Evolutionary conservation across 176 grass and related monocot genomes (phyloP).

Genomic region (Oropetium thomaeum): DNA sequence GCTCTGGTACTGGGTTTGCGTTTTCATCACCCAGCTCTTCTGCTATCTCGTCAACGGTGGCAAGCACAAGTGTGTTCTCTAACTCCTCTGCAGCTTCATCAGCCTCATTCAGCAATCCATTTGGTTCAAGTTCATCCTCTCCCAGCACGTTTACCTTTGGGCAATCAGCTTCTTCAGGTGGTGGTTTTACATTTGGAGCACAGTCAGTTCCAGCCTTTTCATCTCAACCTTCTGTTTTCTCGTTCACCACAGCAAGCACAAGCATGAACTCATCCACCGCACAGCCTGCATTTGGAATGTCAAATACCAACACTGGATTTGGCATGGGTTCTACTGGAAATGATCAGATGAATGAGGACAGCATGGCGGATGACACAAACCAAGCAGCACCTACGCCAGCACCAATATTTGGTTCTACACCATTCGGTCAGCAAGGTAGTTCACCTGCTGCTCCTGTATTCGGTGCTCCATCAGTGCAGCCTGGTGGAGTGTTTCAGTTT

Average conservation of each 20-base stretch:
- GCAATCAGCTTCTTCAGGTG: conserved; percentile 43
- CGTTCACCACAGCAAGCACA: conserved; percentile 41
- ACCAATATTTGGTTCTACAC: conserved; percentile 37
- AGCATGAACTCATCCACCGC: conserved; percentile 35
- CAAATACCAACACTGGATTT: conserved; percentile 35
- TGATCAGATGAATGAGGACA: conserved; percentile 77
- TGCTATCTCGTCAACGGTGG: conserved; percentile 18
- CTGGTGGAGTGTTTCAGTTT: conserved; percentile 53
- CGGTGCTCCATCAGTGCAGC: conserved; percentile 34
- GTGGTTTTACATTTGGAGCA: conserved; percentile 44
- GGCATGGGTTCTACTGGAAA: conserved; percentile 45
- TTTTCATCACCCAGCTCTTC: conserved; percentile 56
- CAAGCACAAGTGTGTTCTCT: conserved; percentile 34
- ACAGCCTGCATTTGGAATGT: conserved; percentile 42
- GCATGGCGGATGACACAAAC: conserved; percentile 60
- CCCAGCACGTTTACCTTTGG: conserved; percentile 51
- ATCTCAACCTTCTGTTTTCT: conserved; percentile 37
- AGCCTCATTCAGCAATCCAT: conserved; percentile 33
- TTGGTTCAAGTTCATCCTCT: conserved; percentile 47
- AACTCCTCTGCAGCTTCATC: conserved; percentile 24
- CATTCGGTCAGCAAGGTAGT: conserved; percentile 48
- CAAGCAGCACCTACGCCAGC: conserved; percentile 28
- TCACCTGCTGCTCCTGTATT: conserved; percentile 34
- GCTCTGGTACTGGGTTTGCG: conserved; percentile 33
- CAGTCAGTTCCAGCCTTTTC: conserved; percentile 33